Conservation (phyloP, 2,329 filamentous ascomycete species). For the Lachnellula occidentalis region DNA sequence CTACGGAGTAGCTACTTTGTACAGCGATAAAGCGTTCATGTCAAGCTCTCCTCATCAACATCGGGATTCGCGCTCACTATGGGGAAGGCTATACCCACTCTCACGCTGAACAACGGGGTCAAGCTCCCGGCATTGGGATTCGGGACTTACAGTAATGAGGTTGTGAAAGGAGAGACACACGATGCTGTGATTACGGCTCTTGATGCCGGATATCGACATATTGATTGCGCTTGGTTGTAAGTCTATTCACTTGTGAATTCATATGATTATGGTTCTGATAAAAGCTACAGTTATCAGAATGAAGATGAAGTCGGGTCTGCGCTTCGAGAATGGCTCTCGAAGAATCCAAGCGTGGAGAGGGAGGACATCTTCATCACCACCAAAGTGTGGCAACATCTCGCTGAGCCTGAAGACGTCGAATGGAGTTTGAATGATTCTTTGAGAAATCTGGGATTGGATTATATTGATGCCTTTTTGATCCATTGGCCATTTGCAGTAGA, state of each 20-base stretch:
- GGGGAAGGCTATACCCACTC: conserved; percentile 13
- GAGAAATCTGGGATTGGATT: conserved; percentile 67
- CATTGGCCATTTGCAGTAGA: conserved; percentile 78
- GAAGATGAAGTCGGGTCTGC: conserved; percentile 78
- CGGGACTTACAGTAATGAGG: conserved; percentile 31
- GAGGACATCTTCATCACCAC: conserved; percentile 27
- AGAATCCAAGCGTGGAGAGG: conserved; percentile 52
- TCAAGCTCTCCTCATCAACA: too few species aligned
- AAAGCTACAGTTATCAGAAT: conserved; percentile 54
- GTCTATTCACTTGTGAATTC: conserved; percentile 30
- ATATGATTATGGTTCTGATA: not conserved
- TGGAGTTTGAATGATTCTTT: conserved; percentile 67
- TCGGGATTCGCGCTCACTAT: not conserved
- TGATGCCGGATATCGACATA: conserved; percentile 56
- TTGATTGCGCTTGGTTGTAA: conserved; percentile 66
- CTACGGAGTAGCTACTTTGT: not conserved
- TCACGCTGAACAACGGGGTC: conserved; percentile 32
- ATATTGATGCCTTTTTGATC: conserved; percentile 75
- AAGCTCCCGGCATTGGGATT: conserved; percentile 39
- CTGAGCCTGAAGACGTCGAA: conserved; percentile 54
- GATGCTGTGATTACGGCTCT: conserved; percentile 53
- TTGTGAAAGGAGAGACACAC: conserved; percentile 38
- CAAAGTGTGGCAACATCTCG: conserved; percentile 55
- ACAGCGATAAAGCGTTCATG: not conserved
- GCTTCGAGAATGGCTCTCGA: conserved; percentile 62